Conservation (phyloP, 1,284 basidiomycete species). For the Apiotrichum siamense region DNA sequence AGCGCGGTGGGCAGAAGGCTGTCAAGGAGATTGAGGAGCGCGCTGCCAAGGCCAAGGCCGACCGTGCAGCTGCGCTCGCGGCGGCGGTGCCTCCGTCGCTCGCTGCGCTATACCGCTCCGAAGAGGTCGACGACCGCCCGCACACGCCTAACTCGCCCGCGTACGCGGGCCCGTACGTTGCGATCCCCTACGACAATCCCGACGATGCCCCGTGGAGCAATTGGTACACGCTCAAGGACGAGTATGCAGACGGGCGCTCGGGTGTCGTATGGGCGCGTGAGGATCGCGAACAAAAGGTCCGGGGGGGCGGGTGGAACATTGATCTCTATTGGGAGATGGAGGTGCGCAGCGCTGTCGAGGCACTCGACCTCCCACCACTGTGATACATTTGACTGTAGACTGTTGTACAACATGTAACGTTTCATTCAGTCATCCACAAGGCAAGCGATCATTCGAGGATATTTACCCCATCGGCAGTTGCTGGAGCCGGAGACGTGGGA, state of each 20-base stretch:
- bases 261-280: slow-evolving; percentile 61
- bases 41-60: slow-evolving; percentile 27
- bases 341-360: slow-evolving; percentile 67
- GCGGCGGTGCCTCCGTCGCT: slow-evolving; percentile 24
- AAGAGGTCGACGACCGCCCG: slow-evolving; percentile 7
- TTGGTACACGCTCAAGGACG: slow-evolving; percentile 28
- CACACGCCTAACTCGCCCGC: slow-evolving; percentile 34
- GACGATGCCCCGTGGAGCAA: slow-evolving; percentile 18
- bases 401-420: neutral
- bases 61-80: slow-evolving; percentile 25
- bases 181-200: slow-evolving; percentile 40
- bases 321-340: slow-evolving; percentile 83
- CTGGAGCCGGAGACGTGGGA: neutral
- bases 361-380: slow-evolving; percentile 50
- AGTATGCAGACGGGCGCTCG: slow-evolving; percentile 47
- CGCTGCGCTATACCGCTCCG: slow-evolving; percentile 10
- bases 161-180: slow-evolving; percentile 43
- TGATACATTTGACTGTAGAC: neutral
- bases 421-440: no score
- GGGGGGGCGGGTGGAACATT: slow-evolving; percentile 74
- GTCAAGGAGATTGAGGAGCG: slow-evolving; percentile 60
- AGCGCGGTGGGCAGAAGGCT: slow-evolving; percentile 49
- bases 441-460: no score
- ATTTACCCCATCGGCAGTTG: neutral
- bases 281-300: slow-evolving; percentile 71